Evolutionary conservation across 345 rosid species (phyloP).

Genomic region (Populus pruinosa): DNA sequence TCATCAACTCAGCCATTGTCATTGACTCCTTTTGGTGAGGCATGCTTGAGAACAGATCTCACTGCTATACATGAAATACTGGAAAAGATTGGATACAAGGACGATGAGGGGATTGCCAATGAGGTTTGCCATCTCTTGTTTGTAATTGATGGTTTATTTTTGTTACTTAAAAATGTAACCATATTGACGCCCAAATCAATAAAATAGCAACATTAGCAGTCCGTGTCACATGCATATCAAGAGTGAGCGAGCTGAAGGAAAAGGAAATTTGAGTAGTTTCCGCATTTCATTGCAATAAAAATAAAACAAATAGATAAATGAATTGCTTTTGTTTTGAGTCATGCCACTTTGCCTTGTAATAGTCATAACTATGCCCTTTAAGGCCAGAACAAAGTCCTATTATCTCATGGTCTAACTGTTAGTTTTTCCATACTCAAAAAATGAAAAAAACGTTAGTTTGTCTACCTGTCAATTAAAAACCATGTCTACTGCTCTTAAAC

Average conservation of each 20-base stretch:
- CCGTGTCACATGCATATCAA: too few relatives aligned
- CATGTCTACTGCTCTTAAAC: background rate
- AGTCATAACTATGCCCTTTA: background rate
- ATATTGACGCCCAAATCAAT: background rate
- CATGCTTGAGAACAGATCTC: slow-evolving; percentile 73
- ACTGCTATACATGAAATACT: slow-evolving; percentile 76
- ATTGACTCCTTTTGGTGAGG: slow-evolving; percentile 70
- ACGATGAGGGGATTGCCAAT: slow-evolving; percentile 77
- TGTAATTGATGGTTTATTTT: background rate
- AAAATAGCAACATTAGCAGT: background rate
- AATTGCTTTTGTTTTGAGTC: background rate
- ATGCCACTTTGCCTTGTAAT: background rate
- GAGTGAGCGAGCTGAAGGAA: too few relatives aligned
- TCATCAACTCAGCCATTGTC: slow-evolving; percentile 43
- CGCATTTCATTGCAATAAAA: background rate
- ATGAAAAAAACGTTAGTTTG: background rate
- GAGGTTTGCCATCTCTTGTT: slow-evolving; percentile 47
- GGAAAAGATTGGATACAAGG: slow-evolving; percentile 71
- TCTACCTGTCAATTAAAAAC: background rate
- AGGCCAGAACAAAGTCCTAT: background rate
- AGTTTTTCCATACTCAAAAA: background rate
- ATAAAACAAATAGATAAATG: background rate
- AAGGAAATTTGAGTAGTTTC: background rate
- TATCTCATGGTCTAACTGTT: background rate
- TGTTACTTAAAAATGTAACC: background rate